Evolutionary conservation across 495 filamentous ascomycete species (phyloP).

Genomic region (Aspergillus coremiiformis): DNA sequence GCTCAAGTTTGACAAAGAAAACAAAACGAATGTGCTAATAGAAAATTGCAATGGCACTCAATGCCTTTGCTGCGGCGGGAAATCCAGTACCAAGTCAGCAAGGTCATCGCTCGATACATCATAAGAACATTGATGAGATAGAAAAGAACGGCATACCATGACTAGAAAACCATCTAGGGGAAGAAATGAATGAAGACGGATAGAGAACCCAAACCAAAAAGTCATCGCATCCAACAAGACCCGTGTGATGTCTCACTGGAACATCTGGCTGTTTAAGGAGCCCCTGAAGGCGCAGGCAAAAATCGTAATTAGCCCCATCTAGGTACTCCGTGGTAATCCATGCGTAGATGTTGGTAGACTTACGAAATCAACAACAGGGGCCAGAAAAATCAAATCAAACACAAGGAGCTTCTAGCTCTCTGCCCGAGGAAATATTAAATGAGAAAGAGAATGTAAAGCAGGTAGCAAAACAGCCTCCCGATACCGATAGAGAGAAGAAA

Average conservation of each 20-base stretch:
- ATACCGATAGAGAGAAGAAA: background rate
- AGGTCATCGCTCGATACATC: background rate
- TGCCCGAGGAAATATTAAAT: constrained; percentile 8
- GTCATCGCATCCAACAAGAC: constrained; percentile 10
- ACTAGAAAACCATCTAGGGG: constrained; percentile 1
- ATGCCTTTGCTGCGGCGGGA: constrained; percentile 24
- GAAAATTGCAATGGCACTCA: constrained; percentile 33
- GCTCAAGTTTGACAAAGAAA: constrained; percentile 16
- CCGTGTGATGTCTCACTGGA: constrained; percentile 7
- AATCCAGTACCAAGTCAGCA: background rate
- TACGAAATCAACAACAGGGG: constrained; percentile 12
- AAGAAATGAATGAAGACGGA: constrained; percentile 11
- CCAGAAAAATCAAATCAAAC: constrained; percentile 2
- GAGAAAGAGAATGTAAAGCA: constrained; percentile 6
- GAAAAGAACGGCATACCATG: constrained; percentile 12
- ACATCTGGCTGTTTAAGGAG: constrained; percentile 3
- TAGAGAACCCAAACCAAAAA: constrained; percentile 6
- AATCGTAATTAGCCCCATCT: constrained; percentile 5
- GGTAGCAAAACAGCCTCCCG: constrained; percentile 3
- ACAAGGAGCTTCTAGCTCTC: constrained; percentile 21
- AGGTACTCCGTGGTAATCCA: no score
- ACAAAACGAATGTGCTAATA: constrained; percentile 14
- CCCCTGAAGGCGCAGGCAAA: constrained; percentile 8
- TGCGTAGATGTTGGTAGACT: constrained; percentile 4
- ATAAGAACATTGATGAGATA: background rate